Percentiles rank a stretch among this genome's conserved stretches.
Conservation (phyloP, 176 grass and related monocot genomes). For the Alopecurus myosuroides region DNA sequence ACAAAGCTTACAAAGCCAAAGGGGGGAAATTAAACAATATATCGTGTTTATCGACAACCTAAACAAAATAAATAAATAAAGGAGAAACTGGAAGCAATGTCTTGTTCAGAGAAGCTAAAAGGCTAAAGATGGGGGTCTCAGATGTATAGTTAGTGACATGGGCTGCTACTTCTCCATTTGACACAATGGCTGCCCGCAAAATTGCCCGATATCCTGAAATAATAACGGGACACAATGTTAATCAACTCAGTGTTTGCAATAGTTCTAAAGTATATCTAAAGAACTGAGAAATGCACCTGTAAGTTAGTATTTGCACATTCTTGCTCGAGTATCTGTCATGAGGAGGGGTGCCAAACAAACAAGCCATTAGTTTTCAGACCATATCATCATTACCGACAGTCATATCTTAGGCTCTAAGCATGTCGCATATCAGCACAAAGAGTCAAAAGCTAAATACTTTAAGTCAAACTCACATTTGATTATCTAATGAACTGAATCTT, state of each 20-base stretch:
- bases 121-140: conserved; percentile 12
- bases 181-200: conserved; percentile 39
- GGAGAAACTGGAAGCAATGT: background rate
- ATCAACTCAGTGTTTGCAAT: background rate
- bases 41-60: conserved; percentile 9
- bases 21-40: background rate
- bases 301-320: conserved; percentile 53
- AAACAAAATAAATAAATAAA: background rate
- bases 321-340: conserved; percentile 24
- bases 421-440: conserved; percentile 21
- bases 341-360: conserved; percentile 5
- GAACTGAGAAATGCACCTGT: conserved; percentile 51
- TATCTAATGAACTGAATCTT: conserved; percentile 23
- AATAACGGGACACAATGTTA: background rate
- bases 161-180: conserved; percentile 22
- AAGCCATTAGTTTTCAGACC: background rate
- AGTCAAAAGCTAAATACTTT: conserved; percentile 24
- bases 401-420: conserved; percentile 20
- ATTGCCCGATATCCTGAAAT: conserved; percentile 47
- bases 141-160: conserved; percentile 40
- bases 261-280: background rate
- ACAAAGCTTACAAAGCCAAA: conserved; percentile 9
- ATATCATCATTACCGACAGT: conserved; percentile 15
- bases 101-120: conserved; percentile 24
- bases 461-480: conserved; percentile 20